Percentiles rank a stretch among this genome's conserved stretches.
Evolutionary conservation across 495 filamentous ascomycete genomes (phyloP).

Genomic region (Penicillium chermesinum): DNA sequence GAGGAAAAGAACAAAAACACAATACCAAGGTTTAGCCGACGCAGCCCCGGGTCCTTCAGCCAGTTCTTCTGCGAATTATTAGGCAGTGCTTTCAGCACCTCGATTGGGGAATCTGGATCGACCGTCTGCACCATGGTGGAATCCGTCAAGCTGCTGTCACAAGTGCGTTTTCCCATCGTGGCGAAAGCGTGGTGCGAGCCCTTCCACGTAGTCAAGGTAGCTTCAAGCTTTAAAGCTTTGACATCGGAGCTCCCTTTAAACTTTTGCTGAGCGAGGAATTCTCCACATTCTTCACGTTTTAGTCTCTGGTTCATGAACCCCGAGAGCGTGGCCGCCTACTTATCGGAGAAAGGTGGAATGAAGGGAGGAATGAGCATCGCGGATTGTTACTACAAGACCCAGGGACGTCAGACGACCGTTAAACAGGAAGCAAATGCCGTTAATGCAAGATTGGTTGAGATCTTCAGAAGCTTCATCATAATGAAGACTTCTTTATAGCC

Average conservation of each 20-base stretch:
- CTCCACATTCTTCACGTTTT: slow-evolving; percentile 18
- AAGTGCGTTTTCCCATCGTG: not conserved
- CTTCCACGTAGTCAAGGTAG: not conserved
- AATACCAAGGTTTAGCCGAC: slow-evolving; percentile 21
- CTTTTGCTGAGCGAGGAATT: slow-evolving; percentile 21
- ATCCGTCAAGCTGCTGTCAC: not conserved
- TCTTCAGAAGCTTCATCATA: not conserved
- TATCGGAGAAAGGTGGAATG: slow-evolving; percentile 17
- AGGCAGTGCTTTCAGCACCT: slow-evolving; percentile 14
- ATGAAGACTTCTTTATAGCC: no score
- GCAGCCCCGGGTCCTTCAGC: slow-evolving; percentile 21
- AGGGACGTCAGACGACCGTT: not conserved
- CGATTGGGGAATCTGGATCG: slow-evolving; percentile 9
- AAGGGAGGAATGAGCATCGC: slow-evolving; percentile 23
- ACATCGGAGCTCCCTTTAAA: slow-evolving; percentile 4
- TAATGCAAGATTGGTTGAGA: not conserved
- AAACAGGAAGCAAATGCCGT: not conserved
- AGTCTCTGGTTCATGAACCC: not conserved
- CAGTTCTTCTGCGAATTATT: slow-evolving; percentile 21
- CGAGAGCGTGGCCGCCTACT: slow-evolving; percentile 8
- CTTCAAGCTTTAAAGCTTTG: slow-evolving; percentile 7
- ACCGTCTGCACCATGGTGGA: slow-evolving; percentile 7
- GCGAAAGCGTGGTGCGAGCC: not conserved
- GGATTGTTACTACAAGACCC: not conserved
- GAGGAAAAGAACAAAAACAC: slow-evolving; percentile 22